These are phyloP conservation scores for Boletus sp. DNA, from an alignment of 768 basidiomycete species.

Conservation along the genomic window DNA sequence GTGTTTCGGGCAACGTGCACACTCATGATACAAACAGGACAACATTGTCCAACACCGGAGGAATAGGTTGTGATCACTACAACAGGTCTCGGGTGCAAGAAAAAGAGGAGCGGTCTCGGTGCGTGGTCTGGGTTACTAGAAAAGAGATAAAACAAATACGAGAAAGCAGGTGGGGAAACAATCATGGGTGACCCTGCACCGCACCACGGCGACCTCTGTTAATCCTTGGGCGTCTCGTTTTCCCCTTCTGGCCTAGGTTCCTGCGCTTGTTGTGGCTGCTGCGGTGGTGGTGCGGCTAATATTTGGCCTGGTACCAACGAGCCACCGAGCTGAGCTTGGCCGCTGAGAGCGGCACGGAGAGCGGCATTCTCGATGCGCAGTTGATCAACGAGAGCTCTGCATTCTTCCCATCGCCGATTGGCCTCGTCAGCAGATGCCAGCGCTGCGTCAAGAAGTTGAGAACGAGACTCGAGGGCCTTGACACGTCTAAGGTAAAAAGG, in stretches of 20 bases:
- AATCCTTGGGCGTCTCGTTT: constrained; percentile 31
- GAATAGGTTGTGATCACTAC: constrained; percentile 9
- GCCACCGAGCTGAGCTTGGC: constrained; percentile 36
- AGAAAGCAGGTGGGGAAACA: background rate
- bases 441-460: constrained; percentile 81
- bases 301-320: constrained; percentile 32
- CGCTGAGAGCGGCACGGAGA: constrained; percentile 63
- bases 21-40: background rate
- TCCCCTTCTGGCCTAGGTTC: constrained; percentile 28
- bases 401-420: constrained; percentile 87
- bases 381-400: constrained; percentile 85
- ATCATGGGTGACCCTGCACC: background rate
- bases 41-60: background rate
- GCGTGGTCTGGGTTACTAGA: constrained; percentile 9
- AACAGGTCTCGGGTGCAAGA: constrained; percentile 10
- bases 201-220: background rate
- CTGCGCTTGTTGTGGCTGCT: constrained; percentile 20
- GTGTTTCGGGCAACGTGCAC: background rate
- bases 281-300: constrained; percentile 21
- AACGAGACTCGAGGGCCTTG: constrained; percentile 82
- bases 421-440: constrained; percentile 86
- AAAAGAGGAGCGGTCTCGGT: constrained; percentile 6
- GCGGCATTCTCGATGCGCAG: constrained; percentile 82
- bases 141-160: constrained; percentile 5
- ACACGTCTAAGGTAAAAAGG: constrained; percentile 58